These are phyloP conservation scores for Delonix regia DNA, from an alignment of 306 rosid species.

Conservation along the genomic window DNA sequence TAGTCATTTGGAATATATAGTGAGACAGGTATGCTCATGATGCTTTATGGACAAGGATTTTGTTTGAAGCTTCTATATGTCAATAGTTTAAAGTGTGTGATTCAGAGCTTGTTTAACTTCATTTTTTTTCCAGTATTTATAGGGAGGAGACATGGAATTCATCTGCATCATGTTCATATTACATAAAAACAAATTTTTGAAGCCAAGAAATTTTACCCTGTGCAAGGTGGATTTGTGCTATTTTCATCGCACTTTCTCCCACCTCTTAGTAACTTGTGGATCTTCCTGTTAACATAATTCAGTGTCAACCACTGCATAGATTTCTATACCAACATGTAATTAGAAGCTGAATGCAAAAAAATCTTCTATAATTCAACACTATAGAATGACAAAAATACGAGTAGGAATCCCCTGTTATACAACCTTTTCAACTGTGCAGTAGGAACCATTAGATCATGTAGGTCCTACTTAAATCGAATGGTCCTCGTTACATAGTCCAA, in stretches of 20 bases:
- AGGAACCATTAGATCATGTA: too few species aligned
- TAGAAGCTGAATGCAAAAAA: background rate
- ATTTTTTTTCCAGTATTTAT: background rate
- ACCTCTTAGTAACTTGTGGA: conserved; percentile 16
- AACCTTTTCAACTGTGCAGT: too few species aligned
- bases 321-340: background rate
- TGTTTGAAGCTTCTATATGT: background rate
- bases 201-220: conserved; percentile 29
- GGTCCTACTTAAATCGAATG: too few species aligned
- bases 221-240: conserved; percentile 36
- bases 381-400: too few species aligned
- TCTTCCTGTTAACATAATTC: conserved; percentile 30
- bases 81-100: too few species aligned
- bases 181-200: background rate
- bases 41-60: background rate
- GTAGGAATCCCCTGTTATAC: too few species aligned
- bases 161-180: background rate
- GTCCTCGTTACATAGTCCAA: too few species aligned
- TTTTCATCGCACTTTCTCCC: conserved; percentile 30
- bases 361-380: background rate
- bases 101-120: background rate
- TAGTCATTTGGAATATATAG: background rate
- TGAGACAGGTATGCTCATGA: background rate
- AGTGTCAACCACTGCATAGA: background rate
- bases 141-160: background rate